Conservation (phyloP, 345 rosid genomes). For the Citrus medica region DNA sequence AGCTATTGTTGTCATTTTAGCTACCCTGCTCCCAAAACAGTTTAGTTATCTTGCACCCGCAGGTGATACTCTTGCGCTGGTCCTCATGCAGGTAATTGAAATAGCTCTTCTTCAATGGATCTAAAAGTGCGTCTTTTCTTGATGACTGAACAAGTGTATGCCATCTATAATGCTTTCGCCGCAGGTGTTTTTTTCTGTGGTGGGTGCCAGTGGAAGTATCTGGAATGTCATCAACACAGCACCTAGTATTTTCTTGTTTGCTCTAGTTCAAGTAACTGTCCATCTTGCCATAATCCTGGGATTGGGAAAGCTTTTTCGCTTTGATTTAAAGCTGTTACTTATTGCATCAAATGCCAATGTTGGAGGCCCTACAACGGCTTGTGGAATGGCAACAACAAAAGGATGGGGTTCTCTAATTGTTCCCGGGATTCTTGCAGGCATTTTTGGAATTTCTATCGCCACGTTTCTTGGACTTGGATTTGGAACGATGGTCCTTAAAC, state of each 20-base stretch:
- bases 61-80: constrained; percentile 59
- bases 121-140: background rate
- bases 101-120: constrained; percentile 3
- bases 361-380: constrained; percentile 89
- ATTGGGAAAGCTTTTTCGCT: constrained; percentile 45
- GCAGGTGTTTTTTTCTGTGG: constrained; percentile 63
- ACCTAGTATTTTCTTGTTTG: constrained; percentile 70
- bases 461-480: constrained; percentile 74
- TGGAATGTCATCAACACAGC: constrained; percentile 69
- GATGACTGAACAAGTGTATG: background rate
- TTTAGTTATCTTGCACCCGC: constrained; percentile 62
- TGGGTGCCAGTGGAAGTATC: constrained; percentile 81
- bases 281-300: constrained; percentile 56
- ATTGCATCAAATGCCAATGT: constrained; percentile 81
- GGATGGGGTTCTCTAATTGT: constrained; percentile 71
- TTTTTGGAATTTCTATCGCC: constrained; percentile 63
- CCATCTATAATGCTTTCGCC: background rate
- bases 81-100: constrained; percentile 77
- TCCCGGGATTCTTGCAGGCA: constrained; percentile 68
- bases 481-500: constrained; percentile 56
- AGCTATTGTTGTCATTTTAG: constrained; percentile 54
- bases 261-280: constrained; percentile 55
- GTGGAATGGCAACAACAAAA: constrained; percentile 86
- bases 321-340: constrained; percentile 55
- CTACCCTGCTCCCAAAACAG: constrained; percentile 60